Evolutionary conservation across 345 rosid genomes (phyloP).

Genomic region (Eucalyptus melliodora): DNA sequence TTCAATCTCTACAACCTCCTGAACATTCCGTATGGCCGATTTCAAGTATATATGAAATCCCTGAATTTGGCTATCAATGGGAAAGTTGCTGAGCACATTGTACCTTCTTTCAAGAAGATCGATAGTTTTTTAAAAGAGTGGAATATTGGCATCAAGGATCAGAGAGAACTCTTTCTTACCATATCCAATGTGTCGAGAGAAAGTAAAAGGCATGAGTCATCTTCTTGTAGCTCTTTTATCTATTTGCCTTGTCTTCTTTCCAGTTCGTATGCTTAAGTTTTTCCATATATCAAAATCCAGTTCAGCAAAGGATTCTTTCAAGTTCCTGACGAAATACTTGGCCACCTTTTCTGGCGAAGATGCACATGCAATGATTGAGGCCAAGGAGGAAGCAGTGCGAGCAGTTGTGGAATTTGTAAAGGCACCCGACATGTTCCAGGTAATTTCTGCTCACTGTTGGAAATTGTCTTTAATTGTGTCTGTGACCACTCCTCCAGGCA

Average conservation of each 20-base stretch:
- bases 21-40: constrained; percentile 54
- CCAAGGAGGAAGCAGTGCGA: constrained; percentile 85
- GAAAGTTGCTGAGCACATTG: constrained; percentile 57
- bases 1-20: constrained; percentile 88
- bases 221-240: neutral
- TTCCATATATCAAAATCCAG: constrained; percentile 14
- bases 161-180: constrained; percentile 70
- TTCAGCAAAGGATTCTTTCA: constrained; percentile 59
- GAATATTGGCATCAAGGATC: constrained; percentile 71
- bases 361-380: constrained; percentile 40
- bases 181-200: constrained; percentile 65
- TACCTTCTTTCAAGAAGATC: constrained; percentile 70
- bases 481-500: neutral
- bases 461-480: neutral
- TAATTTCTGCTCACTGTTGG: neutral
- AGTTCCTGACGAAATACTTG: constrained; percentile 69
- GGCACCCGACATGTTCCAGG: constrained; percentile 89
- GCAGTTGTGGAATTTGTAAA: constrained; percentile 75
- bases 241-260: neutral
- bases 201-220: constrained; percentile 48
- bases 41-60: constrained; percentile 74
- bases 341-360: constrained; percentile 84
- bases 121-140: constrained; percentile 93
- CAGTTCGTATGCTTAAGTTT: neutral
- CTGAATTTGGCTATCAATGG: constrained; percentile 59